Conservation (phyloP, 495 filamentous ascomycete genomes). For the Recurvomyces mirabilis region DNA sequence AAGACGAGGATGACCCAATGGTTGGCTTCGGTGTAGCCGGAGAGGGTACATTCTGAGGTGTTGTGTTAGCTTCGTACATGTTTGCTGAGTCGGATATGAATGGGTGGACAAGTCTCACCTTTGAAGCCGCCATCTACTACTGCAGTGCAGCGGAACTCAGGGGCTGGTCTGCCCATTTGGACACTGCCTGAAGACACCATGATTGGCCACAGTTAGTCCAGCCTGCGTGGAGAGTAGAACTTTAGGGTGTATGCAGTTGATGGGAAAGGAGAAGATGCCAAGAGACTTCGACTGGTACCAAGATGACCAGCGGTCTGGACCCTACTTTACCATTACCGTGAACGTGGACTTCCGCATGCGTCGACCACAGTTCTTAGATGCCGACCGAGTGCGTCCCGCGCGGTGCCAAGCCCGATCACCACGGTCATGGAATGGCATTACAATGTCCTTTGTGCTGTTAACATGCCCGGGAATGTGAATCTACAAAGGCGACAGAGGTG, state of each 20-base stretch:
- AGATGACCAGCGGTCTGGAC: not conserved
- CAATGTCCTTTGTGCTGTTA: too few species aligned
- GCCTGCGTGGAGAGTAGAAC: not conserved
- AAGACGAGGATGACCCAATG: conserved; percentile 42
- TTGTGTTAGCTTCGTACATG: too few species aligned
- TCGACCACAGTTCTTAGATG: not conserved
- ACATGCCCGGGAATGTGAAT: too few species aligned
- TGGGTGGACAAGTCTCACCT: not conserved
- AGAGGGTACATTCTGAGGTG: conserved; percentile 31
- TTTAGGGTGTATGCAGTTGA: not conserved
- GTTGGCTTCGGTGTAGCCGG: conserved; percentile 32
- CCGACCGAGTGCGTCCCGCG: not conserved
- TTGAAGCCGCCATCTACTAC: conserved; percentile 10
- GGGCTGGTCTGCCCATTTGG: conserved; percentile 4
- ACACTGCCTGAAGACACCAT: conserved; percentile 2
- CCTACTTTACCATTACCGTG: not conserved
- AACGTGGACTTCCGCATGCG: conserved; percentile 3
- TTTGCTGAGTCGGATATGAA: too few species aligned
- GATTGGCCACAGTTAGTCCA: too few species aligned
- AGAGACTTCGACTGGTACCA: not conserved
- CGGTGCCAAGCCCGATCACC: not conserved
- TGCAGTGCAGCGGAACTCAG: conserved; percentile 2
- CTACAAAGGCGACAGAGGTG: too few species aligned
- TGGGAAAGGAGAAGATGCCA: not conserved
- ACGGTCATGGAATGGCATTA: too few species aligned